Conservation (phyloP, 2,329 filamentous ascomycete genomes). For the Stenocarpella maydis region DNA sequence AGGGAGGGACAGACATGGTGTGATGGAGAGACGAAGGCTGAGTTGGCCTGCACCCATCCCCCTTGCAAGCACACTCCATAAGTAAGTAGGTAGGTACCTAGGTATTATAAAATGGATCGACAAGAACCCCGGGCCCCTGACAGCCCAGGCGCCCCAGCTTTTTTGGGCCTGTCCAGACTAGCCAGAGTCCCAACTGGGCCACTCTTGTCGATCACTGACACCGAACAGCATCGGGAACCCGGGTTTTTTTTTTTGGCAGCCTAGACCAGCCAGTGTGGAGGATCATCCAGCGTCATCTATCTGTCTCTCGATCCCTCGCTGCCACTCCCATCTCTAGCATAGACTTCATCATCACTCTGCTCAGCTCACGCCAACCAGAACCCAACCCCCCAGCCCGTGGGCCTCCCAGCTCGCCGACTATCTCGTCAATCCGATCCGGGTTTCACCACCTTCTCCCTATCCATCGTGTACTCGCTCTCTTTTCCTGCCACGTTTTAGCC, state of each 20-base stretch:
- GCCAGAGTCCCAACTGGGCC: conserved; percentile 6
- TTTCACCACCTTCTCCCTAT: background rate
- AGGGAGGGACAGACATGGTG: background rate
- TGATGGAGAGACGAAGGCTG: too few species aligned
- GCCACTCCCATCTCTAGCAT: background rate
- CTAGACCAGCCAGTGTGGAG: background rate
- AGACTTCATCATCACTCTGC: background rate
- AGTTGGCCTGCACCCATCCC: background rate
- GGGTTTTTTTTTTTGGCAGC: background rate
- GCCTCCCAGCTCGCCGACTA: too few species aligned
- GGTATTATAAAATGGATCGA: conserved; percentile 1
- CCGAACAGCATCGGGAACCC: conserved; percentile 13
- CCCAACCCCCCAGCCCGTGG: too few species aligned
- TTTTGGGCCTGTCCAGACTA: background rate
- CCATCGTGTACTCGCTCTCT: background rate
- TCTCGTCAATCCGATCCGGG: background rate
- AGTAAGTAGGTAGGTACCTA: too few species aligned
- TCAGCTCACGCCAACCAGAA: background rate
- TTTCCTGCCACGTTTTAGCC: background rate
- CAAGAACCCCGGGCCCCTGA: background rate
- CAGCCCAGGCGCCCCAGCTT: conserved; percentile 4
- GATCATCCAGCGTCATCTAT: conserved; percentile 22
- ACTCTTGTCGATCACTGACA: conserved; percentile 16
- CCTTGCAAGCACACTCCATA: background rate
- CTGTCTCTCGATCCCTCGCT: background rate